Conservation (phyloP, 257 asterid species). For the Solanum neorickii region DNA sequence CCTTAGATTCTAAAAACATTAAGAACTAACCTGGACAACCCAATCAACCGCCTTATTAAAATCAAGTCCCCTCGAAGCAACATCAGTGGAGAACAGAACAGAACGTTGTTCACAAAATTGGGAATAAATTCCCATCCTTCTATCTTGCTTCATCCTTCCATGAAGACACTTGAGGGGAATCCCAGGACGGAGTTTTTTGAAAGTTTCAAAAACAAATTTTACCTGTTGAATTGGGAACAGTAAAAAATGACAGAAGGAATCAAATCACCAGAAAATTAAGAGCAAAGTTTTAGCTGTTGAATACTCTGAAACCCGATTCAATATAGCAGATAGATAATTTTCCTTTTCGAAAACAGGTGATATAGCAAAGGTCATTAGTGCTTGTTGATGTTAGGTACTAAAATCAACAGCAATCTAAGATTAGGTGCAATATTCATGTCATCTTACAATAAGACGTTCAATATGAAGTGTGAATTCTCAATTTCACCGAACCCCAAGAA, state of each 20-base stretch:
- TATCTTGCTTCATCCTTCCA: conserved; percentile 91
- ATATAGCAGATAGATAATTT: not conserved
- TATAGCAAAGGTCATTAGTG: not conserved
- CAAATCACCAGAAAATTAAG: not conserved
- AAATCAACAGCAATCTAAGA: not conserved
- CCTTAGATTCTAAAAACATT: not conserved
- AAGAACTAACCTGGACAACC: conserved; percentile 85
- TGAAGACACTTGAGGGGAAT: conserved; percentile 76
- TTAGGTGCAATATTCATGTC: not conserved
- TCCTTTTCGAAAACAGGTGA: not conserved
- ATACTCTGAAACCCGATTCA: not conserved
- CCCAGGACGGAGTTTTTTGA: conserved; percentile 96
- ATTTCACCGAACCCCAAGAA: not conserved
- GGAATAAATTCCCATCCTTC: conserved; percentile 64
- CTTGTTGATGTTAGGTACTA: not conserved
- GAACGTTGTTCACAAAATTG: conserved; percentile 75
- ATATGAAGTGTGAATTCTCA: not conserved
- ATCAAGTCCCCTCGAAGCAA: conserved; percentile 95
- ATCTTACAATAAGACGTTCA: not conserved
- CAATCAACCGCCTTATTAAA: conserved; percentile 85
- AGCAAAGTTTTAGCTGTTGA: not conserved
- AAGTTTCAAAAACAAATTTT: conserved; percentile 64
- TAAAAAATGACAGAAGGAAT: not conserved
- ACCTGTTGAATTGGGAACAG: conserved; percentile 33
- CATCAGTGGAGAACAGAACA: conserved; percentile 75